phyloP scores from a whole-genome alignment of 257 asterid genomes.

The Solanum boliviense region DNA sequence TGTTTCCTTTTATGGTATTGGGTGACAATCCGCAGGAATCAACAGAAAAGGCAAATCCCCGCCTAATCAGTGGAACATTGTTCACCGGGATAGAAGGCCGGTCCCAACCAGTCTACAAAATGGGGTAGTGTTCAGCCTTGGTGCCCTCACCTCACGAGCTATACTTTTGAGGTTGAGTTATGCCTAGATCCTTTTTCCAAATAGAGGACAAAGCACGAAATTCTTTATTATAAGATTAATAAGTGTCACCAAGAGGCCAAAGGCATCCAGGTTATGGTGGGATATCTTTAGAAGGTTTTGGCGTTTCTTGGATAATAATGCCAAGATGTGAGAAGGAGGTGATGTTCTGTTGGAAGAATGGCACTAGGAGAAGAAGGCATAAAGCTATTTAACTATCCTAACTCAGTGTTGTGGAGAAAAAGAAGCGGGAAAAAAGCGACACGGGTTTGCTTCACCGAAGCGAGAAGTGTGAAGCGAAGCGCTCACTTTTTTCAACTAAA shows the following conservation, averaged over 20 bases:
- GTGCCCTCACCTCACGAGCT: neutral
- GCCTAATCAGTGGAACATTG: too few relatives aligned
- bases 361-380: neutral
- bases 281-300: neutral
- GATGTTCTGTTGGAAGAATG: neutral
- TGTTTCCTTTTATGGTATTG: neutral
- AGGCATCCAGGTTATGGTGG: neutral
- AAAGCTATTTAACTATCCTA: neutral
- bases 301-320: neutral
- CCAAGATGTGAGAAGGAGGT: neutral
- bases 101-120: too few relatives aligned
- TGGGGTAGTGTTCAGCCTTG: too few relatives aligned
- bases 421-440: neutral
- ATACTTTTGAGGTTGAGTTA: neutral
- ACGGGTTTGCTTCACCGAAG: neutral
- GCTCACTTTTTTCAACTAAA: neutral
- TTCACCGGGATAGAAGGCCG: too few relatives aligned
- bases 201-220: neutral
- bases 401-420: neutral
- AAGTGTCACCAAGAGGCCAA: neutral
- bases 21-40: neutral
- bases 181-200: neutral
- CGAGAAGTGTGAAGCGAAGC: too few relatives aligned
- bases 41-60: too few relatives aligned
- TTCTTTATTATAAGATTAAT: neutral